Evolutionary conservation across 208 protist species (phyloP).

Genomic region (Crithidia brevicula): DNA sequence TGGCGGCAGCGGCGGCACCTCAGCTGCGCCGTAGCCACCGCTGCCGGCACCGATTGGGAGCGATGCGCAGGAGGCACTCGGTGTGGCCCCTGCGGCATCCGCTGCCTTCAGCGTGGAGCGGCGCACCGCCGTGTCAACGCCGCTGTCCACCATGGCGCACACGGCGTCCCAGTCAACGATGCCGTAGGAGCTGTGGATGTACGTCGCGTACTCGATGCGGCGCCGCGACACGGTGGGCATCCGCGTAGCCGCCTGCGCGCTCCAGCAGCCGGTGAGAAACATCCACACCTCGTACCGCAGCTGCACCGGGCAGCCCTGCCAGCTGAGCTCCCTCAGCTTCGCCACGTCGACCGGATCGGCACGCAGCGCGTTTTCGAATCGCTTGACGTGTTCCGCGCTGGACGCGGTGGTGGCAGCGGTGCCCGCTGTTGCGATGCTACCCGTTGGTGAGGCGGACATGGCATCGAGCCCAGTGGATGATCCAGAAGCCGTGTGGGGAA

Average conservation of each 20-base stretch:
- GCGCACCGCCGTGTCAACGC: constrained; percentile 31
- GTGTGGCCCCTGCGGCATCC: constrained; percentile 1
- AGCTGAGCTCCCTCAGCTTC: constrained; percentile 55
- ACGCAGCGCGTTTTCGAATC: constrained; percentile 34
- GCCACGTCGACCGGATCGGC: constrained; percentile 39
- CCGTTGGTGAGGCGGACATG: neutral
- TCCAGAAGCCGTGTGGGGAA: neutral
- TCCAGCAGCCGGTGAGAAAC: constrained; percentile 63
- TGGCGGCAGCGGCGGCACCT: neutral
- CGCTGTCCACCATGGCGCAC: constrained; percentile 41
- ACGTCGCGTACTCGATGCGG: constrained; percentile 58
- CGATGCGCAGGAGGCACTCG: neutral
- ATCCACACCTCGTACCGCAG: constrained; percentile 68
- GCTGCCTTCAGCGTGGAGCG: constrained; percentile 30
- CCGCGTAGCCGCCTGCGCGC: constrained; percentile 38
- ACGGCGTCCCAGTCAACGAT: constrained; percentile 64
- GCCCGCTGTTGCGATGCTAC: neutral
- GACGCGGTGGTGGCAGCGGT: neutral
- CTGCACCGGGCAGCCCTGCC: constrained; percentile 54
- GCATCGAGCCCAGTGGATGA: neutral
- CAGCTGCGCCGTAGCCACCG: neutral
- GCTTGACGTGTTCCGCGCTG: constrained; percentile 21
- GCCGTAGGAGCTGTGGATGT: constrained; percentile 56
- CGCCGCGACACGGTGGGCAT: constrained; percentile 47
- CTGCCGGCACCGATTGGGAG: neutral